Conservation (phyloP, 345 rosid species). For the Eucalyptus cloeziana region DNA sequence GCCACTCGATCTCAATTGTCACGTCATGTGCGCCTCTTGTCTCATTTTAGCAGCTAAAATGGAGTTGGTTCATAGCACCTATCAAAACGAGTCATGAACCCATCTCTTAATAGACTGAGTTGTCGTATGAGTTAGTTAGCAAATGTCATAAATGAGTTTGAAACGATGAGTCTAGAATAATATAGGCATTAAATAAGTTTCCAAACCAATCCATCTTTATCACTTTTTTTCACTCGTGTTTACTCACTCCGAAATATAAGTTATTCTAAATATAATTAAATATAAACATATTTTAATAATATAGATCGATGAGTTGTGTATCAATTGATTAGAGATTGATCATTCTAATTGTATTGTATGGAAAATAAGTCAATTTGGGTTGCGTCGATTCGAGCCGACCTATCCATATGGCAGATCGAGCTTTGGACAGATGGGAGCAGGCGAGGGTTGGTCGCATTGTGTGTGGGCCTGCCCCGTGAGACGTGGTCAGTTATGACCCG, state of each 20-base stretch:
- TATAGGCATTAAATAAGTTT: too few species aligned
- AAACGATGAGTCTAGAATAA: too few species aligned
- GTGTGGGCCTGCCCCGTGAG: neutral
- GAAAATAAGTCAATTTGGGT: fast-evolving
- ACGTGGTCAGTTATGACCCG: neutral
- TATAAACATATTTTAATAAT: neutral
- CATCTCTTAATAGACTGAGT: too few species aligned
- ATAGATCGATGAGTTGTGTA: fast-evolving
- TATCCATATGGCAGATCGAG: neutral
- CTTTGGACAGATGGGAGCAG: too few species aligned
- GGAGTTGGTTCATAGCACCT: fast-evolving
- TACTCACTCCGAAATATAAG: too few species aligned
- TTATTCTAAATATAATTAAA: too few species aligned
- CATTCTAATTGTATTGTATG: too few species aligned
- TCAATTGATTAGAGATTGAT: too few species aligned
- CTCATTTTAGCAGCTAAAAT: neutral
- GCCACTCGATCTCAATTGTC: neutral
- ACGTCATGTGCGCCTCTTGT: fast-evolving
- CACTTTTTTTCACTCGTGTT: too few species aligned
- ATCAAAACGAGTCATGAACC: too few species aligned
- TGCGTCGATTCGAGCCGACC: neutral
- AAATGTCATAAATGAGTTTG: fast-evolving
- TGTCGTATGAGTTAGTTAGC: too few species aligned
- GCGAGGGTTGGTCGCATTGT: neutral
- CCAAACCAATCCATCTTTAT: too few species aligned